Evolutionary conservation across 2,329 filamentous ascomycete genomes (phyloP).

Genomic region (Zymoseptoria ardabiliae): DNA sequence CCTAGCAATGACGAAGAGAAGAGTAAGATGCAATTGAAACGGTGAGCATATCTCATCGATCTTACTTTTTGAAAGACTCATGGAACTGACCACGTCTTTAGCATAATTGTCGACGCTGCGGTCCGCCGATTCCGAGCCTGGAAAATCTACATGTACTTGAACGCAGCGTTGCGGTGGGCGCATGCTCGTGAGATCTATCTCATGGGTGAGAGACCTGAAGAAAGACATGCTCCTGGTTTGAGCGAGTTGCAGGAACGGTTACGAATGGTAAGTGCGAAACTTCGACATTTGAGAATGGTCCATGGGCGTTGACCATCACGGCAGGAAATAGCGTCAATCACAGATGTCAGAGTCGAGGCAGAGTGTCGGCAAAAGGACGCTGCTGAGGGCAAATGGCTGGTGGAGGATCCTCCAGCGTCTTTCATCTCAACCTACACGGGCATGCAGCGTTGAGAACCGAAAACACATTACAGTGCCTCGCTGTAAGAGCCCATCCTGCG

Average conservation of each 20-base stretch:
- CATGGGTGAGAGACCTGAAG: constrained; percentile 43
- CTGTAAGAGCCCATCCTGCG: not conserved
- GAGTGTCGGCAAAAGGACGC: constrained; percentile 49
- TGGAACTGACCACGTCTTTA: constrained; percentile 25
- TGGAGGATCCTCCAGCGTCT: constrained; percentile 51
- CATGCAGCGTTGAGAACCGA: not conserved
- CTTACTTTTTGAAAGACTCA: not conserved
- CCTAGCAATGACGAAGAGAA: constrained; percentile 42
- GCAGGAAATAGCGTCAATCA: constrained; percentile 51
- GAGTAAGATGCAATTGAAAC: constrained; percentile 50
- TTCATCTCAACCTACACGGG: constrained; percentile 7
- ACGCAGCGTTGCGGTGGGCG: constrained; percentile 53
- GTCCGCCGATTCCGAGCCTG: constrained; percentile 56
- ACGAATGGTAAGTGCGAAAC: constrained; percentile 28
- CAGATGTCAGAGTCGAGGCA: constrained; percentile 49
- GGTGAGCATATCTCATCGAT: constrained; percentile 33
- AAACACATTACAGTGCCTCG: not conserved
- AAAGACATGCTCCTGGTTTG: constrained; percentile 42
- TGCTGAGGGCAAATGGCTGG: constrained; percentile 53
- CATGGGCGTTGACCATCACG: constrained; percentile 2
- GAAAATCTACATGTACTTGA: constrained; percentile 52
- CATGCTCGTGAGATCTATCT: constrained; percentile 46
- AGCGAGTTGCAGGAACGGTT: constrained; percentile 43
- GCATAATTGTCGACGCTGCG: constrained; percentile 54
- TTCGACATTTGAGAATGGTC: not conserved